Evolutionary conservation across 2,329 filamentous ascomycete genomes (phyloP).

Genomic region (Nemania serpens): DNA sequence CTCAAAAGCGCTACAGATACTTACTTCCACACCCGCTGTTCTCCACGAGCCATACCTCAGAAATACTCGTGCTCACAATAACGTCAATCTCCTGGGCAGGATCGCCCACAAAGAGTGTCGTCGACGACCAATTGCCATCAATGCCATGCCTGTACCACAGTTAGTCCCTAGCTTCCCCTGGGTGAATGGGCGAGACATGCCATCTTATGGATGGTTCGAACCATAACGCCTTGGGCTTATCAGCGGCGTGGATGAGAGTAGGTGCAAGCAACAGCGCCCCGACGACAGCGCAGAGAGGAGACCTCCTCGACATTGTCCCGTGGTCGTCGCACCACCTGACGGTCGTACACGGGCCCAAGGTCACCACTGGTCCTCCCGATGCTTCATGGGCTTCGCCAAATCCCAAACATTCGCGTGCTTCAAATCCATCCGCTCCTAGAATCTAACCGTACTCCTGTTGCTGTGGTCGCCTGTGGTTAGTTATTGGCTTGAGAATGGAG

Average conservation of each 20-base stretch:
- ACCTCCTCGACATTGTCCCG: slow-evolving; percentile 38
- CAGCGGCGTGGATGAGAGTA: slow-evolving; percentile 36
- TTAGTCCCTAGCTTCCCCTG: slow-evolving; percentile 27
- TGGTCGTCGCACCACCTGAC: slow-evolving; percentile 35
- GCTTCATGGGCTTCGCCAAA: slow-evolving; percentile 37
- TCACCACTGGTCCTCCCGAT: slow-evolving; percentile 38
- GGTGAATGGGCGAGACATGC: slow-evolving; percentile 31
- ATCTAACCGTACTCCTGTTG: slow-evolving; percentile 1
- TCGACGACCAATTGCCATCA: slow-evolving; percentile 75
- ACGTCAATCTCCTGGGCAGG: slow-evolving; percentile 59
- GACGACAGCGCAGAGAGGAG: slow-evolving; percentile 32
- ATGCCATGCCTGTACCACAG: slow-evolving; percentile 40
- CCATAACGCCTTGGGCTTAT: slow-evolving; percentile 36
- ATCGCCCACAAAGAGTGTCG: slow-evolving; percentile 56
- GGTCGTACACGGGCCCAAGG: slow-evolving; percentile 39
- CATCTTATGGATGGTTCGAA: slow-evolving; percentile 42
- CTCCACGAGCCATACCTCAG: slow-evolving; percentile 72
- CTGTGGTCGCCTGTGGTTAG: not conserved
- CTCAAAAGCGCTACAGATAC: slow-evolving; percentile 30
- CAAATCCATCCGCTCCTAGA: slow-evolving; percentile 35
- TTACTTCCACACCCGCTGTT: slow-evolving; percentile 60
- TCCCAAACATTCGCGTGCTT: slow-evolving; percentile 17
- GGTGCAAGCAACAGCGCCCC: slow-evolving; percentile 36
- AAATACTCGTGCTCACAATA: slow-evolving; percentile 68
- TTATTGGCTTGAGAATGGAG: not conserved